phyloP scores from a whole-genome alignment of 1,284 basidiomycete genomes.

The Anthracocystis setariae region DNA sequence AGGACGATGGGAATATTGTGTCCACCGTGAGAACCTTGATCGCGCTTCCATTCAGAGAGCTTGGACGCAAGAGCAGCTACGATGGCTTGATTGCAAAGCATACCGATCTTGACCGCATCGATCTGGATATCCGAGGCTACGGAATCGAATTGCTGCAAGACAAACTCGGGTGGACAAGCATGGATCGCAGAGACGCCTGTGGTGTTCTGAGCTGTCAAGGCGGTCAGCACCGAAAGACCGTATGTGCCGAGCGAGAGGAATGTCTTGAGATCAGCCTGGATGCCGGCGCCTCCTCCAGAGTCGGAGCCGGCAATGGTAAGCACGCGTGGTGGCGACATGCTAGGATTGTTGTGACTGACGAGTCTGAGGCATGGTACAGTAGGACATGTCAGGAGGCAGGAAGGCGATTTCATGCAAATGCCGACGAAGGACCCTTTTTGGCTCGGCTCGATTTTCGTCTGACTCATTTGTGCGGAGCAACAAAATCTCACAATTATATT shows the following conservation, averaged over 20 bases:
- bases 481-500: background rate
- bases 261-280: constrained; percentile 83
- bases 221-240: constrained; percentile 86
- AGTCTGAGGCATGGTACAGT: background rate
- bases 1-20: constrained; percentile 52
- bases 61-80: constrained; percentile 68
- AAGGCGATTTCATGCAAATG: too few relatives aligned
- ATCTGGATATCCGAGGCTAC: constrained; percentile 81
- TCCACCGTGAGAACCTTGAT: constrained; percentile 13
- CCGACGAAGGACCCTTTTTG: background rate
- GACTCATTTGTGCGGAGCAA: constrained; percentile 7
- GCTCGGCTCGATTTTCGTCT: background rate
- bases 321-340: constrained; percentile 68
- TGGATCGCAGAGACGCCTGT: constrained; percentile 77
- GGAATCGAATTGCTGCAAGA: constrained; percentile 74
- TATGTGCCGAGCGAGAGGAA: constrained; percentile 80
- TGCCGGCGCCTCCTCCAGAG: constrained; percentile 87
- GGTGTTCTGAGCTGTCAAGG: constrained; percentile 91
- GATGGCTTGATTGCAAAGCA: constrained; percentile 73
- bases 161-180: constrained; percentile 61
- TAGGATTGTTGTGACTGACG: background rate
- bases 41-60: constrained; percentile 27
- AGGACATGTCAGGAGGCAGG: background rate
- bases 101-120: constrained; percentile 87
- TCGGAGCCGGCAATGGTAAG: constrained; percentile 87